These are phyloP conservation scores for Umbelopsis isabellina DNA, from an alignment of 192 early-diverging fungal genomes.

Conservation along the genomic window DNA sequence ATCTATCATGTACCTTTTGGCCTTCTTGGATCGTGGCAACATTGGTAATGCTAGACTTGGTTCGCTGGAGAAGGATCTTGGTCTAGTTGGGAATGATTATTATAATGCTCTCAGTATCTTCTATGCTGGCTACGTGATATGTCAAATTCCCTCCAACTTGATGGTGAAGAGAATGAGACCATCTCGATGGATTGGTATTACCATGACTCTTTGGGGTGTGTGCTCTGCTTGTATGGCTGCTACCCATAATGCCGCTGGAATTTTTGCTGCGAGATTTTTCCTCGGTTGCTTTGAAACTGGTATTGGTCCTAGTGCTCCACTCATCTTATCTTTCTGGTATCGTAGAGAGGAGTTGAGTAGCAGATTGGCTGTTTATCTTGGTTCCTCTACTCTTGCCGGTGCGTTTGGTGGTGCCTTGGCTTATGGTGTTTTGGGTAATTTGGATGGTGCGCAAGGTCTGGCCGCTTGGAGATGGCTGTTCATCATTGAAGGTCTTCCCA, in stretches of 20 bases:
- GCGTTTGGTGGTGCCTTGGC: conserved; percentile 77
- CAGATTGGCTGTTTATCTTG: conserved; percentile 63
- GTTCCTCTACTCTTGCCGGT: conserved; percentile 71
- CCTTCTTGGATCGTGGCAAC: conserved; percentile 22
- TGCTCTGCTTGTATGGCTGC: conserved; percentile 24
- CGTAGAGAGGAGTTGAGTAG: conserved; percentile 25
- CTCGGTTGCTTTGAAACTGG: conserved; percentile 32
- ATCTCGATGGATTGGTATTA: conserved; percentile 32
- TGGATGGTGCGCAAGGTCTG: conserved; percentile 53
- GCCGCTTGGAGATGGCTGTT: conserved; percentile 77
- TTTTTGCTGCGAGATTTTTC: conserved; percentile 34
- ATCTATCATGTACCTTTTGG: conserved; percentile 9
- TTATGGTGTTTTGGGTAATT: conserved; percentile 58
- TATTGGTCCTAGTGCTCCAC: conserved; percentile 24
- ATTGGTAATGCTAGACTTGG: conserved; percentile 38
- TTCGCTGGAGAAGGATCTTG: conserved; percentile 32
- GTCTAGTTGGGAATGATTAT: conserved; percentile 34
- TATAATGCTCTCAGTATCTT: conserved; percentile 36
- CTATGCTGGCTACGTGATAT: conserved; percentile 37
- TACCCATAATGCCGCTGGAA: conserved; percentile 27
- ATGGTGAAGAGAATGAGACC: conserved; percentile 33
- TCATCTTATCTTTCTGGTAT: conserved; percentile 36
- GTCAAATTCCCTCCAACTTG: conserved; percentile 35
- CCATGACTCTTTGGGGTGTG: conserved; percentile 35
- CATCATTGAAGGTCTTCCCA: conserved; percentile 69